phyloP scores from a whole-genome alignment of 2,329 filamentous ascomycete species.

The Aspergillus sojae region DNA sequence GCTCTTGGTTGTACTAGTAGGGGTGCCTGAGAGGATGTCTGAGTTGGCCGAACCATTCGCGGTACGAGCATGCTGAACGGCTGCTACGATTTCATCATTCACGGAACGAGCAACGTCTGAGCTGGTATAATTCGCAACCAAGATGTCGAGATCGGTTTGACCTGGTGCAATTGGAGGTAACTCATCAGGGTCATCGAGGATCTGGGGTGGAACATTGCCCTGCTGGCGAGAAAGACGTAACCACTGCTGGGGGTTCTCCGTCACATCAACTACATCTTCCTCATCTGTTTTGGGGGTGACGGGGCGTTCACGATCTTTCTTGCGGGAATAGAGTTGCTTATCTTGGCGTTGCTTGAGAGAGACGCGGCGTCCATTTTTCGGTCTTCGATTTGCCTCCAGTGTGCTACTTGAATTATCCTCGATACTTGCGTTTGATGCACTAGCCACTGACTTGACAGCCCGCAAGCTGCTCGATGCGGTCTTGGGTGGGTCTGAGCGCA shows the following conservation, averaged over 20 bases:
- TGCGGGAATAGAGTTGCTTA: conserved; percentile 83
- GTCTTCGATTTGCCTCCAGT: conserved; percentile 65
- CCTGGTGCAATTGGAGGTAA: conserved; percentile 61
- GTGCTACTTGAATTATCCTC: conserved; percentile 66
- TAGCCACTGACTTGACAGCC: conserved; percentile 87
- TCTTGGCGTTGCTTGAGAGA: conserved; percentile 88
- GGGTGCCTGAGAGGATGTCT: conserved; percentile 51
- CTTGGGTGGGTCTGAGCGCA: conserved; percentile 61
- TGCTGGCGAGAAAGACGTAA: conserved; percentile 60
- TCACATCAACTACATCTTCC: conserved; percentile 59
- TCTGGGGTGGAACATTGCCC: conserved; percentile 59
- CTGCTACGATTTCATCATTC: conserved; percentile 75
- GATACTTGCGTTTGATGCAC: conserved; percentile 74
- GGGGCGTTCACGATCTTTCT: conserved; percentile 61
- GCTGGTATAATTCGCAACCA: conserved; percentile 73
- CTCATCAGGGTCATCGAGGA: conserved; percentile 70
- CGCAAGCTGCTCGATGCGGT: conserved; percentile 83
- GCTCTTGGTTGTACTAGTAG: conserved; percentile 69
- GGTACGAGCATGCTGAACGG: conserved; percentile 64
- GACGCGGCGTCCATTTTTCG: conserved; percentile 70
- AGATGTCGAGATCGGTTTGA: conserved; percentile 77
- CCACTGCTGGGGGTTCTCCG: conserved; percentile 60
- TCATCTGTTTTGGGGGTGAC: conserved; percentile 66
- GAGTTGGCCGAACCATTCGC: conserved; percentile 68
- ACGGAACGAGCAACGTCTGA: conserved; percentile 77